These are phyloP conservation scores for Elsinoe arachidis DNA, from an alignment of 2,329 filamentous ascomycete genomes.

Conservation along the genomic window DNA sequence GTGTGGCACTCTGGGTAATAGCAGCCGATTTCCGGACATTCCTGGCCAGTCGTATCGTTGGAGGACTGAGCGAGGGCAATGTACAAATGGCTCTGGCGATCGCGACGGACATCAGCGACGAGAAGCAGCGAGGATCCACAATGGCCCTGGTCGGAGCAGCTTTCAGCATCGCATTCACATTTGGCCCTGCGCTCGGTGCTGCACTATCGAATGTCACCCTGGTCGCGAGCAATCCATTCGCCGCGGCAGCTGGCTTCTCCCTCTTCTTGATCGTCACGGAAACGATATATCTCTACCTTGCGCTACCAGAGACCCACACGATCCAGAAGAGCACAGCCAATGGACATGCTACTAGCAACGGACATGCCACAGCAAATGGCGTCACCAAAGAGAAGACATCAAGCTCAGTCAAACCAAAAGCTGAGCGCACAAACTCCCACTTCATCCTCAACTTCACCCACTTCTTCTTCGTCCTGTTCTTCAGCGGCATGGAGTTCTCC, in stretches of 20 bases:
- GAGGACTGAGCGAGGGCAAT: slow-evolving; percentile 91
- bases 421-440: slow-evolving; percentile 67
- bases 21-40: slow-evolving; percentile 95
- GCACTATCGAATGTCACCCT: slow-evolving; percentile 69
- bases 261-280: slow-evolving; percentile 76
- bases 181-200: slow-evolving; percentile 85
- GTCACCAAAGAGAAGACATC: slow-evolving; percentile 18
- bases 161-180: slow-evolving; percentile 95
- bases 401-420: slow-evolving; percentile 23
- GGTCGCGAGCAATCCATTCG: slow-evolving; percentile 85
- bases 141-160: slow-evolving; percentile 96
- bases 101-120: slow-evolving; percentile 89
- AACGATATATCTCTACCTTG: slow-evolving; percentile 76
- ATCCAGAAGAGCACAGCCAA: slow-evolving; percentile 21
- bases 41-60: slow-evolving; percentile 82
- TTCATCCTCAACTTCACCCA: slow-evolving; percentile 75
- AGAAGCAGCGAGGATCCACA: slow-evolving; percentile 72
- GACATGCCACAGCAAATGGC: slow-evolving; percentile 15
- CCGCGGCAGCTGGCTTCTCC: slow-evolving; percentile 81
- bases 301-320: slow-evolving; percentile 76
- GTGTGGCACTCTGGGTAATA: slow-evolving; percentile 86
- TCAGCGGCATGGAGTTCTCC: slow-evolving; percentile 96
- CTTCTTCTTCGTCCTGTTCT: slow-evolving; percentile 87
- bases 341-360: slow-evolving; percentile 18
- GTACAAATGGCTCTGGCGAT: slow-evolving; percentile 94